Conservation (phyloP, 2,329 filamentous ascomycete genomes). For the Diaporthe eres region DNA sequence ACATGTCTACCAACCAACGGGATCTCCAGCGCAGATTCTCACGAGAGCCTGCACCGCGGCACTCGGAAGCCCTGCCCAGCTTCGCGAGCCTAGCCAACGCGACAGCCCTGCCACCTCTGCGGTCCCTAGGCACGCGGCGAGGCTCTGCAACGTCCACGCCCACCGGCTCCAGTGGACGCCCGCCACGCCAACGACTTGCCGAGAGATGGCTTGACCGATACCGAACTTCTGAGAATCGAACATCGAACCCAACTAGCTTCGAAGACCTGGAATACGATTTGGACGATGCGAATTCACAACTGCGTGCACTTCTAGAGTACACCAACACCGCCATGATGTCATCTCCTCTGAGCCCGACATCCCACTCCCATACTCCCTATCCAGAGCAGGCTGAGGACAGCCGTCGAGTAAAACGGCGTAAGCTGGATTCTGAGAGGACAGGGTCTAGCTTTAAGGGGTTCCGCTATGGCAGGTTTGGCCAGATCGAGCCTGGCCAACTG, state of each 20-base stretch:
- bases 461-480: conserved; percentile 88
- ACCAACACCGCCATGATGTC: conserved; percentile 41
- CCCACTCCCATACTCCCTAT: conserved; percentile 53
- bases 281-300: conserved; percentile 60
- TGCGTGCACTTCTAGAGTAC: conserved; percentile 59
- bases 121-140: conserved; percentile 51
- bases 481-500: conserved; percentile 85
- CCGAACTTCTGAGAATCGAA: conserved; percentile 41
- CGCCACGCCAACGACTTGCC: conserved; percentile 43
- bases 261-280: conserved; percentile 57
- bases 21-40: conserved; percentile 55
- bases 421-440: conserved; percentile 75
- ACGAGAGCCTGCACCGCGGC: conserved; percentile 50
- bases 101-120: conserved; percentile 55
- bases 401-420: conserved; percentile 76
- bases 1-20: conserved; percentile 54
- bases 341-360: conserved; percentile 51
- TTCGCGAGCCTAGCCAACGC: conserved; percentile 42
- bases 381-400: conserved; percentile 61
- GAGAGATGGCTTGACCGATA: conserved; percentile 50
- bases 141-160: conserved; percentile 47
- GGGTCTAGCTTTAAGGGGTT: conserved; percentile 69
- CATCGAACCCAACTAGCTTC: conserved; percentile 46
- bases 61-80: conserved; percentile 46
- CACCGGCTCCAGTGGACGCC: conserved; percentile 43